Percentiles rank a stretch among this genome's conserved stretches.
Conservation (phyloP, 495 filamentous ascomycete genomes). For the Cercophora samala region DNA sequence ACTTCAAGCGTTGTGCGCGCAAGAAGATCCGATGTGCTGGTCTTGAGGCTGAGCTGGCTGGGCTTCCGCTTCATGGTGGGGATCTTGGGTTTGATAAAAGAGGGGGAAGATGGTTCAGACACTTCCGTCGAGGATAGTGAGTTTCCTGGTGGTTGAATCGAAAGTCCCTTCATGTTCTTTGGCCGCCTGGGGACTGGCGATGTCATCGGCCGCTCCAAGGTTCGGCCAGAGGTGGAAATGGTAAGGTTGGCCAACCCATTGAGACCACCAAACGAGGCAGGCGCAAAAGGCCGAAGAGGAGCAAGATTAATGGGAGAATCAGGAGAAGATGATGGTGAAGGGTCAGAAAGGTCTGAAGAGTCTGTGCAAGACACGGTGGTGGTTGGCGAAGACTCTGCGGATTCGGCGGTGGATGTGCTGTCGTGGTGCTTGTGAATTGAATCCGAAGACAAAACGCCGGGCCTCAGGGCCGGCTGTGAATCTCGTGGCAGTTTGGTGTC, state of each 20-base stretch:
- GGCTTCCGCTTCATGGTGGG: constrained; percentile 69
- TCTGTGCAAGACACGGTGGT: constrained; percentile 93
- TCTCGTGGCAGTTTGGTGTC: constrained; percentile 29
- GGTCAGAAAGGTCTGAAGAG: constrained; percentile 81
- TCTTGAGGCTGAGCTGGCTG: constrained; percentile 67
- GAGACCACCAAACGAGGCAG: constrained; percentile 43
- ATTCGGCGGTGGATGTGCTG: constrained; percentile 79
- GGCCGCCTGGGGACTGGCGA: constrained; percentile 70
- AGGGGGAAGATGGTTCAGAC: constrained; percentile 78
- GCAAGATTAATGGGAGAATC: constrained; percentile 72
- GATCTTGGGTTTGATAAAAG: constrained; percentile 71
- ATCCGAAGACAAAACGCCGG: constrained; percentile 37
- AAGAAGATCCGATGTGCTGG: constrained; percentile 51
- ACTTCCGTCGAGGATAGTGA: constrained; percentile 42
- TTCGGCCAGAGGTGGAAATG: constrained; percentile 35
- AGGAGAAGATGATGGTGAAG: constrained; percentile 86
- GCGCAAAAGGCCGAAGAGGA: constrained; percentile 55
- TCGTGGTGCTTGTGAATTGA: constrained; percentile 55
- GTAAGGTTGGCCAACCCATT: constrained; percentile 44
- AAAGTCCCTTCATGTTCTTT: constrained; percentile 91
- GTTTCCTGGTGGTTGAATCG: constrained; percentile 71
- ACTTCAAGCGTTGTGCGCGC: constrained; percentile 41
- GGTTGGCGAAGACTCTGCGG: constrained; percentile 90
- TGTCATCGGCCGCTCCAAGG: constrained; percentile 52
- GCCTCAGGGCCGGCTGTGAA: constrained; percentile 35